phyloP scores from a whole-genome alignment of 108 stramenopile species.

The Nannochloropsis granulata region DNA sequence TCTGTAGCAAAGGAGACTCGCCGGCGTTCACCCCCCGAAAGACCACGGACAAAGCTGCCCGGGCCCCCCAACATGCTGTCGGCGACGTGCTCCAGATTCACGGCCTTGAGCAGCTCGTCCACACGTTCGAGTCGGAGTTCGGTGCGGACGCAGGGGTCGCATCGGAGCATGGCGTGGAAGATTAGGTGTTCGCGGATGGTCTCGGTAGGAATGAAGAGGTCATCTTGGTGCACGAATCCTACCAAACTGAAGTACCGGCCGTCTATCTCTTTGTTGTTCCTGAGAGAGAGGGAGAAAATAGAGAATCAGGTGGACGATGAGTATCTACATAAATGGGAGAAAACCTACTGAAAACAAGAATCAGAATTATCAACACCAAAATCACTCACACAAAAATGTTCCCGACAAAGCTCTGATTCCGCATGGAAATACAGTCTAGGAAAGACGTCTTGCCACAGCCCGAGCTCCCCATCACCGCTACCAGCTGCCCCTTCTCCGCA shows the following conservation, averaged over 20 bases:
- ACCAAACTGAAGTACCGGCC: background rate
- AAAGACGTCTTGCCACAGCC: background rate
- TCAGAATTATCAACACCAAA: no score
- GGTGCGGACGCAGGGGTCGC: background rate
- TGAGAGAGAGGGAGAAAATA: no score
- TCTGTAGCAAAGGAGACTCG: constrained; percentile 32
- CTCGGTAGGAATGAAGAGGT: constrained; percentile 23
- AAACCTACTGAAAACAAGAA: no score
- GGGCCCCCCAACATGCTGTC: background rate
- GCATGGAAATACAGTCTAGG: background rate
- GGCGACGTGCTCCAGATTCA: background rate
- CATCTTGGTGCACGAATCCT: constrained; percentile 25
- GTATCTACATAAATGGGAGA: no score
- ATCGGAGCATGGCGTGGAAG: constrained; percentile 26
- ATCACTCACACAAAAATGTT: background rate
- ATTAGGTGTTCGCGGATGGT: constrained; percentile 28
- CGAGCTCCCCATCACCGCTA: background rate
- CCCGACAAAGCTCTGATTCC: background rate
- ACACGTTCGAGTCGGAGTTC: background rate
- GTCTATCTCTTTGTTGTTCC: background rate
- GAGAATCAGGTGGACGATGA: no score
- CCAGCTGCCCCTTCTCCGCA: background rate
- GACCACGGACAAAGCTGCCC: constrained; percentile 8
- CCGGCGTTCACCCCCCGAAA: constrained; percentile 33
- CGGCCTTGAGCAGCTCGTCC: background rate